Percentiles rank a stretch among this genome's conserved stretches.
These are phyloP conservation scores for Solanum etuberosum DNA, from an alignment of 257 asterid genomes.

Conservation along the genomic window DNA sequence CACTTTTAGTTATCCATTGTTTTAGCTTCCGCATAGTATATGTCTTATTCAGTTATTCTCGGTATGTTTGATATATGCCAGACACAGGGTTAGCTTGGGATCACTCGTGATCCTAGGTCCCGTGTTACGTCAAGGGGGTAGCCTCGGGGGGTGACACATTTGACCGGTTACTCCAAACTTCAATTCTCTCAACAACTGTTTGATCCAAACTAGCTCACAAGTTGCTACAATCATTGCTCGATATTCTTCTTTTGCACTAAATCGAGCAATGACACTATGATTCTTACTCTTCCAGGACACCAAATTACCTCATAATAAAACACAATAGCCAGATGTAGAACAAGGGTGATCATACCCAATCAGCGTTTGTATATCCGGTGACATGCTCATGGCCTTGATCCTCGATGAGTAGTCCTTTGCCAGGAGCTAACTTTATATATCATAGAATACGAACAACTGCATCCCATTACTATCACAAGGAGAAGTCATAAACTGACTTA, in stretches of 20 bases:
- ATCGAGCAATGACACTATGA: neutral
- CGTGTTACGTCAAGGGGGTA: no score
- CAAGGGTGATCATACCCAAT: neutral
- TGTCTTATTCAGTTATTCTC: no score
- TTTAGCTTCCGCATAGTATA: no score
- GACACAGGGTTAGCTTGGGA: no score
- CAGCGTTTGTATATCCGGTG: rapidly evolving
- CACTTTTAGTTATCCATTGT: no score
- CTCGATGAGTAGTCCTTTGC: neutral
- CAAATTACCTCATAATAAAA: neutral
- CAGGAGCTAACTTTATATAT: neutral
- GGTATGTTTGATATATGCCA: no score
- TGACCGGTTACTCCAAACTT: neutral
- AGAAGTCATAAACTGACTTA: neutral
- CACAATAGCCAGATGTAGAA: neutral
- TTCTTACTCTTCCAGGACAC: neutral
- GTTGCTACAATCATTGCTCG: neutral
- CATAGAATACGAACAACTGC: neutral
- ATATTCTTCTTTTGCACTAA: no score
- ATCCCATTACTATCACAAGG: neutral
- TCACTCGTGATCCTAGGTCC: no score
- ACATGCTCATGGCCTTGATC: neutral
- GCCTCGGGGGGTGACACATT: no score
- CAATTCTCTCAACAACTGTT: neutral
- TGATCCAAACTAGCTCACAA: neutral